Conservation (phyloP, 2,329 filamentous ascomycete species). For the Zymoseptoria brevis region DNA sequence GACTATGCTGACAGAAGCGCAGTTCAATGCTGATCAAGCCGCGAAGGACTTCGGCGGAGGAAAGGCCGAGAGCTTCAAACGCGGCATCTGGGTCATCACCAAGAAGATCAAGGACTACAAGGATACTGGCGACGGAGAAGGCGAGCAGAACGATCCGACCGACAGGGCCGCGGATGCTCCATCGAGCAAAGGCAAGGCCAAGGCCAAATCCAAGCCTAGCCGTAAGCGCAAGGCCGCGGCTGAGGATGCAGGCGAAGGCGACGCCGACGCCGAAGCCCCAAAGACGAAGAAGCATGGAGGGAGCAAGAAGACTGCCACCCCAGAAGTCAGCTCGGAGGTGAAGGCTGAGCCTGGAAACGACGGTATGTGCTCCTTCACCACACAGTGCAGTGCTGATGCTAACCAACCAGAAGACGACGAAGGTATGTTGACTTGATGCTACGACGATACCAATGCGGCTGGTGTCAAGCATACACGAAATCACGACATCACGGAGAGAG, state of each 20-base stretch:
- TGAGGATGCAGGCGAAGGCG: slow-evolving; percentile 3
- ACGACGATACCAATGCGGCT: neutral
- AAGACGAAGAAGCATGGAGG: slow-evolving; percentile 1
- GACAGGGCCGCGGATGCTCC: neutral
- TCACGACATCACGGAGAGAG: neutral
- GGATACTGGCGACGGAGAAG: slow-evolving; percentile 4
- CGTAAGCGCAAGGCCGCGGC: slow-evolving; percentile 11
- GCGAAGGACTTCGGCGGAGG: slow-evolving; percentile 12
- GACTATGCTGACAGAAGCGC: neutral
- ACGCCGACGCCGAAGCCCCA: neutral
- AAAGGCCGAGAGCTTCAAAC: slow-evolving; percentile 18
- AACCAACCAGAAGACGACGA: neutral
- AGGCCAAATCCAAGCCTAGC: slow-evolving; percentile 1
- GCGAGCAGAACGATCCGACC: neutral
- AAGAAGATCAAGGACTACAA: slow-evolving; percentile 18
- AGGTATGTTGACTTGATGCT: neutral
- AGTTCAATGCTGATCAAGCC: slow-evolving; percentile 15
- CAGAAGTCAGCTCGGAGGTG: neutral
- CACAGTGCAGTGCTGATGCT: neutral
- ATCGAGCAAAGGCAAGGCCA: neutral
- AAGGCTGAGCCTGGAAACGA: slow-evolving; percentile 5
- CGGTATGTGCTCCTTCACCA: neutral
- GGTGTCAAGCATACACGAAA: neutral
- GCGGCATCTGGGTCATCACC: slow-evolving; percentile 15
- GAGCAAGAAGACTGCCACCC: slow-evolving; percentile 2